Base-by-base conservation (phyloP, 176 grass and related monocot genomes). In the Musa schizocarpa region DNA sequence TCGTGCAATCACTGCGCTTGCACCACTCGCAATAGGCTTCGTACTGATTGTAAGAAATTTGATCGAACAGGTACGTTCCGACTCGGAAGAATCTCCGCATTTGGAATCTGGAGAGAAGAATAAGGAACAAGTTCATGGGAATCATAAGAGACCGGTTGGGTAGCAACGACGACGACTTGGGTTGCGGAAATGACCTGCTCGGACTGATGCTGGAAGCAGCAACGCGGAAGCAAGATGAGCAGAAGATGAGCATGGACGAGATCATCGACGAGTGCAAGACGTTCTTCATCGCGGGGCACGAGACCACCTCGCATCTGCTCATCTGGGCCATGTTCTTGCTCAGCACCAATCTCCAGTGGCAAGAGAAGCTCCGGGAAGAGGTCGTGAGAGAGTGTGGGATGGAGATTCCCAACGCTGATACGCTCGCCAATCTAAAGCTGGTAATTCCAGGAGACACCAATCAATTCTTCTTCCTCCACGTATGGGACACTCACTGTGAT, bases 261-360 rank as follows among this genome's bases (percentile, higher is more conserved):
- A 88, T 88, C 79, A 73, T 88, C 13, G 82, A 82, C 1, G 82
- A 85, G 67, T 85, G 87, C 87, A 88, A 88, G 79, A 88, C 80
- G 1, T 88, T 88, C 87, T 85, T 85, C 87, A 76, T 88, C 10
- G 82, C 79, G 0, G 82, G 87, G 0, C 70, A 89, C 4, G 87
- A 86, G 43, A 83, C 83, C 48, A 83, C 83, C 2, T 74, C 79
- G 0, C 72, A 79, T 12, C 50, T 72, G 0, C 76, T 88, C 12
- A 79, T 79, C 6, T 88, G 86, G 82, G 50, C 76, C 1, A 20
- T 53, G 1, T 83, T 85, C 53, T 50, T 89, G 0, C 19, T 89
- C 9, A 80, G 89, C 62, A 77, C 80, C 19, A 73, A 82, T 43
- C 67, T 8, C 1, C 76, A 85, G 2, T 91, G 88, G 88, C 89